Conservation (phyloP, 768 basidiomycete genomes). For the Leccinum fibrillosum region DNA sequence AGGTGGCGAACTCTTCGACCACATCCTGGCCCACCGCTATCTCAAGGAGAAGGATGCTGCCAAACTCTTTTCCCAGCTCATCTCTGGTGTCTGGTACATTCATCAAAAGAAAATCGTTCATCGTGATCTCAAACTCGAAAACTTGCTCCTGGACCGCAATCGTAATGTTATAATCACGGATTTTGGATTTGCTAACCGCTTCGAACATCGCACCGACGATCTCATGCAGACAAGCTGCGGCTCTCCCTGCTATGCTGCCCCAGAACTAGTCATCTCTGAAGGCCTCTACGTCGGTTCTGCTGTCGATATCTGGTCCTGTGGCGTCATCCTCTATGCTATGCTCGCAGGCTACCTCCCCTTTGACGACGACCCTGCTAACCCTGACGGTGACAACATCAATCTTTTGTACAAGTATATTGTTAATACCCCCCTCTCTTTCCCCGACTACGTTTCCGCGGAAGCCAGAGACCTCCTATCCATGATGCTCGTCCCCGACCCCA, state of each 20-base stretch:
- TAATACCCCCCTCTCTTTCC: conserved; percentile 94
- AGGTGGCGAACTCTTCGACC: conserved; percentile 97
- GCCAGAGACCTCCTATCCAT: conserved; percentile 80
- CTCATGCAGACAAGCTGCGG: conserved; percentile 99
- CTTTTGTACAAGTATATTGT: conserved; percentile 98
- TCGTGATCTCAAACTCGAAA: conserved; percentile 98
- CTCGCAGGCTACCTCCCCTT: conserved; percentile 97
- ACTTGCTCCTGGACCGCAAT: conserved; percentile 92
- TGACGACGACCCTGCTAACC: conserved; percentile 98
- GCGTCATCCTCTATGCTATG: conserved; percentile 96
- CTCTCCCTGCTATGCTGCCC: conserved; percentile 96
- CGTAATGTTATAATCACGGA: conserved; percentile 99
- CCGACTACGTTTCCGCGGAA: conserved; percentile 85
- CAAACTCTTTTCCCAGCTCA: conserved; percentile 95
- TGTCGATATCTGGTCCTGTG: conserved; percentile 97
- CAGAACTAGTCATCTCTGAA: conserved; percentile 96
- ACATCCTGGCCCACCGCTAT: conserved; percentile 96
- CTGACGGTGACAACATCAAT: conserved; percentile 99
- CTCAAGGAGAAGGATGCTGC: conserved; percentile 92
- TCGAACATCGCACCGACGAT: conserved; percentile 89
- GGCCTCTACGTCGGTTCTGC: conserved; percentile 96
- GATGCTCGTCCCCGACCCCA: conserved; percentile 95
- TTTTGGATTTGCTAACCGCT: conserved; percentile 98
- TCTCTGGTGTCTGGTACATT: conserved; percentile 98
- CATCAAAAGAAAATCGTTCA: conserved; percentile 99